phyloP scores from a whole-genome alignment of 2,329 filamentous ascomycete species.

The Pseudocercospora ulei region DNA sequence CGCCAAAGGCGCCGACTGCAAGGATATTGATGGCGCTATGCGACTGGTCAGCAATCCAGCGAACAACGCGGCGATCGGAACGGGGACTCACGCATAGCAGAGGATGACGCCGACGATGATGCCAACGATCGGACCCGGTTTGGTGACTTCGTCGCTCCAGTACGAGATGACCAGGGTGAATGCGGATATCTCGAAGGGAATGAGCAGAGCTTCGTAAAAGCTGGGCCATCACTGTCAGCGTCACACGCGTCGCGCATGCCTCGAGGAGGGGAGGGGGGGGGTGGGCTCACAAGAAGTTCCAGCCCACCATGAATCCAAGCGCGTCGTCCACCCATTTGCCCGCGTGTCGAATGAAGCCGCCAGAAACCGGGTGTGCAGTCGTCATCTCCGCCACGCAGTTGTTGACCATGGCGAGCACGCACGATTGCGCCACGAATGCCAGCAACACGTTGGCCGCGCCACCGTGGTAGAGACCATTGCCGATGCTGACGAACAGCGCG shows the following conservation, averaged over 20 bases:
- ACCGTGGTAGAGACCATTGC: constrained; percentile 45
- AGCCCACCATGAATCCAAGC: constrained; percentile 46
- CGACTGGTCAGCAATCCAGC: constrained; percentile 17
- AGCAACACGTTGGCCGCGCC: constrained; percentile 49
- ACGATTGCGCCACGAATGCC: constrained; percentile 49
- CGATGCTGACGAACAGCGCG: constrained; percentile 43
- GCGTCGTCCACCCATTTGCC: constrained; percentile 57
- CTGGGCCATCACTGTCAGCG: constrained; percentile 5
- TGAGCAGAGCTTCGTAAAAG: constrained; percentile 44
- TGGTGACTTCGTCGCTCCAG: constrained; percentile 38
- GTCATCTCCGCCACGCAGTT: constrained; percentile 58
- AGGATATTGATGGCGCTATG: constrained; percentile 38
- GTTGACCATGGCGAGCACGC: constrained; percentile 53
- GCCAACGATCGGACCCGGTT: constrained; percentile 30
- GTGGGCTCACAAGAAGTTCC: constrained; percentile 22
- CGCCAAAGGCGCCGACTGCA: constrained; percentile 41
- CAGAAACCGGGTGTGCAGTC: constrained; percentile 52
- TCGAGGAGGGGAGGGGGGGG: not conserved
- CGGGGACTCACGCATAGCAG: constrained; percentile 35
- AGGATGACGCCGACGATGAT: constrained; percentile 38
- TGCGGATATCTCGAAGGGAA: constrained; percentile 46
- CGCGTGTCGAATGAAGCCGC: constrained; percentile 55
- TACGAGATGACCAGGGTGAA: constrained; percentile 36
- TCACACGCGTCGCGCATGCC: not conserved
- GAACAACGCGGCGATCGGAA: constrained; percentile 8